Conservation (phyloP, 208 protist species). For the Leishmania tarentolae region DNA sequence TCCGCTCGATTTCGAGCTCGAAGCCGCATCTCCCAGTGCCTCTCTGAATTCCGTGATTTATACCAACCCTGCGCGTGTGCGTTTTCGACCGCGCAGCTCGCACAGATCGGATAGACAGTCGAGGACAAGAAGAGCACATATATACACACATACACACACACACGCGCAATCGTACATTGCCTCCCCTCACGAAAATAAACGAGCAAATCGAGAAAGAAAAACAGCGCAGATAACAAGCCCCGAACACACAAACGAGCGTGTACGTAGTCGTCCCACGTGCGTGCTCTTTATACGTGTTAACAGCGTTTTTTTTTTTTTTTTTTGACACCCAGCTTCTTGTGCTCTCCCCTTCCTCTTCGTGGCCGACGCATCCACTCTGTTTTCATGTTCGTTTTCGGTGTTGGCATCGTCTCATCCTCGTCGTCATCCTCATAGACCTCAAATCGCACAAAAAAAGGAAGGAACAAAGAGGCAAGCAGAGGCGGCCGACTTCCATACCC, state of each 20-base stretch:
- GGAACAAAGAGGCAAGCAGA: not conserved
- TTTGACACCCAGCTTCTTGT: not conserved
- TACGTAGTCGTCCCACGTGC: not conserved
- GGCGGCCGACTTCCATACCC: not conserved
- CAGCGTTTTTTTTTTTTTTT: not conserved
- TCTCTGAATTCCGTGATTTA: not conserved
- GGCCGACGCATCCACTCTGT: not conserved
- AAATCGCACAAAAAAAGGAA: not conserved
- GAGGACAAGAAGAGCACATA: not conserved
- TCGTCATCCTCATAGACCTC: not conserved
- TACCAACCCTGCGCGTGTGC: not conserved
- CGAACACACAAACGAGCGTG: not conserved
- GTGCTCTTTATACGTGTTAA: not conserved
- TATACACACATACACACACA: no score
- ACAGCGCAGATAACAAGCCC: not conserved
- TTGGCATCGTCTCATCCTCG: not conserved
- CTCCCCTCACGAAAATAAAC: not conserved
- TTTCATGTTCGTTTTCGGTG: not conserved
- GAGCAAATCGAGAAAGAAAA: no score
- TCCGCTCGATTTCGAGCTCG: not conserved
- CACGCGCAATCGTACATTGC: not conserved
- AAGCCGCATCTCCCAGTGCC: not conserved
- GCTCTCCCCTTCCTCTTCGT: not conserved
- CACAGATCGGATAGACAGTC: not conserved
- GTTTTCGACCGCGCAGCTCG: not conserved